Conservation (phyloP, 2,329 filamentous ascomycete genomes). For the Fusarium sarcochroum region DNA sequence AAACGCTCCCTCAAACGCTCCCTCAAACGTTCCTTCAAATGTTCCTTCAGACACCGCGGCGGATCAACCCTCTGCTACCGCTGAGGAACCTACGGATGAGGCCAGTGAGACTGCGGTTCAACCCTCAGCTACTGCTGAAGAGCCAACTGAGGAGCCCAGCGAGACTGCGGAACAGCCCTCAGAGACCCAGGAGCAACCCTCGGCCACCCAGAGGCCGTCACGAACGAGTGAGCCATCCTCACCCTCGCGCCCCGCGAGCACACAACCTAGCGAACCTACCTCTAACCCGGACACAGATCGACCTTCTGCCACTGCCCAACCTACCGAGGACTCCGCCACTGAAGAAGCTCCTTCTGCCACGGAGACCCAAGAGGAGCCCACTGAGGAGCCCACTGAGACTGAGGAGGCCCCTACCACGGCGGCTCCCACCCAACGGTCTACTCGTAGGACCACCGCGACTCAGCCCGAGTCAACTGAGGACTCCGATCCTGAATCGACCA, state of each 20-base stretch:
- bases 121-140: slow-evolving; percentile 24
- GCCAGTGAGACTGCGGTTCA: slow-evolving; percentile 20
- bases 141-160: slow-evolving; percentile 28
- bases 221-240: slow-evolving; percentile 44
- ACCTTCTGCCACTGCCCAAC: slow-evolving; percentile 29
- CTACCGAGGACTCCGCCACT: slow-evolving; percentile 35
- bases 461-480: slow-evolving; percentile 26
- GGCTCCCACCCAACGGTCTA: slow-evolving; percentile 26
- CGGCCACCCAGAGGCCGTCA: slow-evolving; percentile 31
- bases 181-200: slow-evolving; percentile 24
- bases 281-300: slow-evolving; percentile 45
- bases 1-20: slow-evolving; percentile 15
- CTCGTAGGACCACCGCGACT: slow-evolving; percentile 24
- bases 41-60: slow-evolving; percentile 20
- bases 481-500: slow-evolving; percentile 37
- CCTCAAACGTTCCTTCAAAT: slow-evolving; percentile 25
- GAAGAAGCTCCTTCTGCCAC: slow-evolving; percentile 27
- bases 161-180: slow-evolving; percentile 20
- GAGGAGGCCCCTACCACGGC: slow-evolving; percentile 28
- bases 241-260: slow-evolving; percentile 38
- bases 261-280: slow-evolving; percentile 38
- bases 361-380: slow-evolving; percentile 32
- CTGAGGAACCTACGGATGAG: slow-evolving; percentile 28
- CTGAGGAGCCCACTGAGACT: slow-evolving; percentile 27
- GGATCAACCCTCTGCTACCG: slow-evolving; percentile 21